Base-by-base conservation (phyloP, 768 basidiomycete species). In the Agaricus sinodeliciosus region DNA sequence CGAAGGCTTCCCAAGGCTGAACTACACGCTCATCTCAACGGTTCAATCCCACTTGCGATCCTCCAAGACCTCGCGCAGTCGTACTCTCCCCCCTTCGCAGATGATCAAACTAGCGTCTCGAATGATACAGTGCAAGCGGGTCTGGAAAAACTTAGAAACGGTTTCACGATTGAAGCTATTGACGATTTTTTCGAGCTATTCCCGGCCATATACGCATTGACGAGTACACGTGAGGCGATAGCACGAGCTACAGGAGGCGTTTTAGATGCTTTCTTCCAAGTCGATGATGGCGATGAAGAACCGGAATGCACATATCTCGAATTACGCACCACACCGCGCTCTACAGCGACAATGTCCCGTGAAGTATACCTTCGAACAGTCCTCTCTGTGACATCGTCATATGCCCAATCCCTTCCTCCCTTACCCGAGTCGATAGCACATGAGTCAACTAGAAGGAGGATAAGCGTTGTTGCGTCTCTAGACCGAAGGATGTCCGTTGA, bases 1-100 rank as follows among this genome's bases (percentile, higher is more conserved):
- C 71, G 78, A 44, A 52, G 56, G 1, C 73, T 91, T 0, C 85
- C 85, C 9, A 93, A 93, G 65, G 88, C 90, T 0, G 90, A 94
- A 62, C 76, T 93, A 0, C 90, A 92, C 56, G 90, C 90, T 0
- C 90, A 92, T 61, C 77, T 91, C 3, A 91, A 91, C 58, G 90
- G 90, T 0, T 92, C 82, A 9, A 91, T 93, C 31, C 90, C 90
- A 0, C 67, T 90, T 22, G 48, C 67, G 0, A 67, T 80, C 25
- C 75, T 92, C 0, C 79, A 81, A 56, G 74, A 80, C 7, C 79
- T 93, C 12, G 86, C 84, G 0, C 57, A 59, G 8, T 72, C 80
- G 31, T 73, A 69, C 48, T 58, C 61, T 15, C 36, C 59, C 0
- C 51, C 59, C 19, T 9, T 8, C 22, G 31, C 22, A 31, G 40